Percentiles rank a stretch among this genome's conserved stretches.
phyloP scores from a whole-genome alignment of 2,329 filamentous ascomycete species.

The Proliferodiscus dingleyae region DNA sequence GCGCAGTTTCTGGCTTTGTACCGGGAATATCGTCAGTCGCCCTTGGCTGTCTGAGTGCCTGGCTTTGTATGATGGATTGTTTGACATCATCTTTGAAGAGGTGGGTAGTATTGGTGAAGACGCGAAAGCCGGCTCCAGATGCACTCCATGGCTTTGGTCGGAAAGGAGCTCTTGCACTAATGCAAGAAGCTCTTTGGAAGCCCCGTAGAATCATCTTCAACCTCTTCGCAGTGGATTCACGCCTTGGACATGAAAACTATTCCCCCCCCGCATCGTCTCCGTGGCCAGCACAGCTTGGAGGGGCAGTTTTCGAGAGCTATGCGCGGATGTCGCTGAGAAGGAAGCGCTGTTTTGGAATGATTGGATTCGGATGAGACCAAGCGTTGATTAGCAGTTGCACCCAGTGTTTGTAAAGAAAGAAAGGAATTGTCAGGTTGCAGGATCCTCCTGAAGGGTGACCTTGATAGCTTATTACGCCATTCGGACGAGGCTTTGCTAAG shows the following conservation, averaged over 20 bases:
- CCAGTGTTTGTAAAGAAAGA: background rate
- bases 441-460: background rate
- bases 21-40: constrained; percentile 20
- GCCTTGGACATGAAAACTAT: constrained; percentile 11
- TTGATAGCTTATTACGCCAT: constrained; percentile 4
- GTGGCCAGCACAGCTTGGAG: constrained; percentile 15
- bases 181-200: constrained; percentile 28
- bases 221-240: constrained; percentile 8
- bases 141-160: constrained; percentile 21
- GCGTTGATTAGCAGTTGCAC: background rate
- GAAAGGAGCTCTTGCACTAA: constrained; percentile 20
- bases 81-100: constrained; percentile 20
- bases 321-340: background rate
- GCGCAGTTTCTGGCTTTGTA: constrained; percentile 21
- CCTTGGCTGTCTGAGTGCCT: constrained; percentile 19
- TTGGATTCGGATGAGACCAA: too few species aligned
- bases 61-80: constrained; percentile 14
- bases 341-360: background rate
- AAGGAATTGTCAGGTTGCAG: background rate
- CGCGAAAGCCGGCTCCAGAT: constrained; percentile 20
- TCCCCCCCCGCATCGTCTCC: constrained; percentile 21
- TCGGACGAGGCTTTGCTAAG: constrained; percentile 1
- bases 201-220: constrained; percentile 27
- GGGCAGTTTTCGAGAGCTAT: constrained; percentile 18
- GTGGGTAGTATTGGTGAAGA: constrained; percentile 28